phyloP scores from a whole-genome alignment of 2,329 filamentous ascomycete genomes.

The Thielaviopsis populi region DNA sequence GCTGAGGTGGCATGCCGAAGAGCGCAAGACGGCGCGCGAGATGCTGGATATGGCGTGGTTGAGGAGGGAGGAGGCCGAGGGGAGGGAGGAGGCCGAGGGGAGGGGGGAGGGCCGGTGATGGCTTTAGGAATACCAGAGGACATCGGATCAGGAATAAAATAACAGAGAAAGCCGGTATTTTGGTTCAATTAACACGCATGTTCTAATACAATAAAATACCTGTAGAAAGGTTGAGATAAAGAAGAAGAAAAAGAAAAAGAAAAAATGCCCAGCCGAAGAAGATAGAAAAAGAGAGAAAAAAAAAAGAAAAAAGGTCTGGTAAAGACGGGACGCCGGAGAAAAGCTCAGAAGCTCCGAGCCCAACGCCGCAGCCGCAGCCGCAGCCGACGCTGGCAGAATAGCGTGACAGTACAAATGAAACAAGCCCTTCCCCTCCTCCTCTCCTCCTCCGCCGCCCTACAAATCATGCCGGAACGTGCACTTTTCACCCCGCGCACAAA shows the following conservation, averaged over 20 bases:
- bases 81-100: neutral
- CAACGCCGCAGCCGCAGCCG: neutral
- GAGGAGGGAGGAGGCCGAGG: neutral
- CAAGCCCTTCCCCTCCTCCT: neutral
- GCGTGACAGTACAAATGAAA: neutral
- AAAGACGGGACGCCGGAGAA: neutral
- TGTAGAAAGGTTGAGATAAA: too few relatives aligned
- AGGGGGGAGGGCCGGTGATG: too few relatives aligned
- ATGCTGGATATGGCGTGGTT: neutral
- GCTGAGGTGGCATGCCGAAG: neutral
- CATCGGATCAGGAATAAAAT: neutral
- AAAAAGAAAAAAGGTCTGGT: neutral
- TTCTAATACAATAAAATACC: neutral
- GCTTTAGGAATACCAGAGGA: neutral
- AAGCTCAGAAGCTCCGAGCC: neutral
- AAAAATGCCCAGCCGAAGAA: neutral
- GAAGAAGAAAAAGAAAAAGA: neutral
- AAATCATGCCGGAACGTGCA: conserved; percentile 58
- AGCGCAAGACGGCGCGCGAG: neutral
- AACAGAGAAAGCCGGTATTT: neutral
- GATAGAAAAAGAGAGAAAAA: neutral
- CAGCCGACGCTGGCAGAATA: neutral
- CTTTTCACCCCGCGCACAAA: conserved; percentile 56
- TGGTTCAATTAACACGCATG: neutral
- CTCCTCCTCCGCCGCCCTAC: neutral